Base-by-base conservation (phyloP, 169 alveolate species). In the Perkinsus marinus region DNA sequence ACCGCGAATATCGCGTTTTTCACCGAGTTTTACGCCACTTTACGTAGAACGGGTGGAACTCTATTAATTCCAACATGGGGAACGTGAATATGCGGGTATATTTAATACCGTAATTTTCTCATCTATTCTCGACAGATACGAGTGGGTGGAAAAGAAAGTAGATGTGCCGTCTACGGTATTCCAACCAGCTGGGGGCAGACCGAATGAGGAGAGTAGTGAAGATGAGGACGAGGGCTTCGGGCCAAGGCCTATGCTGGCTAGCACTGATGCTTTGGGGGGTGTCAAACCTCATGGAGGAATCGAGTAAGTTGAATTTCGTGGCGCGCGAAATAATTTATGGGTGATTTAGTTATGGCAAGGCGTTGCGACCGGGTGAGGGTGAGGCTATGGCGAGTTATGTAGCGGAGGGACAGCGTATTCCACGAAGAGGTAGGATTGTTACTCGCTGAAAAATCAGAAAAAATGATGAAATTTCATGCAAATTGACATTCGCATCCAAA, bases 281-380 rank as follows among this genome's bases (percentile, higher is more conserved):
- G 22, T 30, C 22, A 57, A 26, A 16, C 22, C 79, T 2, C 79
- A 57, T 57, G 79, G 79, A 13, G 79, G 79, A 57, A 30, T 41
- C 46, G 46, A 41, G 46, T 41, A 41, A 30, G 34, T 26, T 57
- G 79, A 13, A 57, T 57, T 13, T 57, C 26, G 34, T 57, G 34
- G 79, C 26, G 37, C 79, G 26, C 34, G 79, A 57, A 41, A 41
- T 41, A 6, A 6, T 41, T 10, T 3, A 6, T 41, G 46, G 46
- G 46, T 41, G 46, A n/a, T 41, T 79, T 19, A 39, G 94, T 39
- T 93, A 93, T 36, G 94, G 94, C 39, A 89, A 89, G 17, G 93
- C 93, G 0, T 43, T 93, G 89, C 93, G 93, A 3, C 94, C 94
- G 0, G 94, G 94, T 22, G 94, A 93, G 57, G 94, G 94, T 89